A percentile compares a stretch with the other conserved stretches of the same genome.
These are phyloP conservation scores for Aurinia saxatilis DNA, from an alignment of 345 rosid species.

Conservation along the genomic window DNA sequence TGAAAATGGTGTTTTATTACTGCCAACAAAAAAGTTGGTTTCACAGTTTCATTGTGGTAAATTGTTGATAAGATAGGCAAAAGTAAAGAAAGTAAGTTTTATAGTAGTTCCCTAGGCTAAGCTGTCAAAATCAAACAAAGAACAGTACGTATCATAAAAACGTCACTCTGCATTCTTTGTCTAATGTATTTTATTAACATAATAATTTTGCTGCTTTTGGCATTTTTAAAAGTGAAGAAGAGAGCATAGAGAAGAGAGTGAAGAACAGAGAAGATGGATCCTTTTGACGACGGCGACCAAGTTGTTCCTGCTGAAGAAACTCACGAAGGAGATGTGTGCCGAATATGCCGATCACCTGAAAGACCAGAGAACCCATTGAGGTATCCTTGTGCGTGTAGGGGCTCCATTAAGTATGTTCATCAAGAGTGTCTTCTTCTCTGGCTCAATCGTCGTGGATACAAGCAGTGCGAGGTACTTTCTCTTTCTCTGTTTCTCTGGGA, in stretches of 20 bases:
- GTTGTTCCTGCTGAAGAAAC: neutral
- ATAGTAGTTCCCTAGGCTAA: neutral
- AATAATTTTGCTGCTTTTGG: neutral
- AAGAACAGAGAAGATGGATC: neutral
- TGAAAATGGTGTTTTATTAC: too few relatives aligned
- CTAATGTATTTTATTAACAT: neutral
- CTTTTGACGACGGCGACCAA: neutral
- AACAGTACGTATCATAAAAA: neutral
- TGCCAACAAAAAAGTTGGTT: too few relatives aligned
- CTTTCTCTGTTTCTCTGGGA: too few relatives aligned
- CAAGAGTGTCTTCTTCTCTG: constrained; percentile 14
- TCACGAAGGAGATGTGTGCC: neutral
- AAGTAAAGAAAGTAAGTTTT: neutral
- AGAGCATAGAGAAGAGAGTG: neutral
- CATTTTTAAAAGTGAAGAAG: neutral
- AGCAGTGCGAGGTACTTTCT: constrained; percentile 16
- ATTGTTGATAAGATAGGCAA: too few relatives aligned
- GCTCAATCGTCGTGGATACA: constrained; percentile 1
- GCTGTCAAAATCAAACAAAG: neutral
- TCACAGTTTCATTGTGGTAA: too few relatives aligned
- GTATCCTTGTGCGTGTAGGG: constrained; percentile 20
- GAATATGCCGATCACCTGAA: constrained; percentile 12
- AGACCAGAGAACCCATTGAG: constrained; percentile 8
- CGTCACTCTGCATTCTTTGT: neutral
- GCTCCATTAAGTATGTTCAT: constrained; percentile 19